Evolutionary conservation across 148 eudicot genomes (phyloP).

Genomic region (Spergularia marina): DNA sequence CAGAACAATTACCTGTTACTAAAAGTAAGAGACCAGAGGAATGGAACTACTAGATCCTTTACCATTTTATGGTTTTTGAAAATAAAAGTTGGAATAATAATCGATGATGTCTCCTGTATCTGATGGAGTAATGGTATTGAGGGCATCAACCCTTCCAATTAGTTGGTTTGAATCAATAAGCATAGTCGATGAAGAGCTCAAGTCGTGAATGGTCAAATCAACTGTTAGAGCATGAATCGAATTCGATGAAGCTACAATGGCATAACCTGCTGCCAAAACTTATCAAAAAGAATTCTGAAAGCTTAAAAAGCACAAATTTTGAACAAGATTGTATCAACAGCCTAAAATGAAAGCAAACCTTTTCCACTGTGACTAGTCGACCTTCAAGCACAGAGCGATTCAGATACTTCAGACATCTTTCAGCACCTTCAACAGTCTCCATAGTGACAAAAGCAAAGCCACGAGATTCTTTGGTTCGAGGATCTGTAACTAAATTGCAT

Average conservation of each 20-base stretch:
- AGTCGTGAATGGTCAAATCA: constrained; percentile 39
- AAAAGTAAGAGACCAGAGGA: constrained; percentile 17
- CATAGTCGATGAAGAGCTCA: constrained; percentile 52
- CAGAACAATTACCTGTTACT: constrained; percentile 3
- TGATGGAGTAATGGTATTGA: constrained; percentile 38
- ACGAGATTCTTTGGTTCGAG: constrained; percentile 70
- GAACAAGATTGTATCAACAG: constrained; percentile 1
- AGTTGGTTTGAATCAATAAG: constrained; percentile 44
- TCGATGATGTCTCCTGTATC: constrained; percentile 40
- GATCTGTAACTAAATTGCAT: constrained; percentile 68
- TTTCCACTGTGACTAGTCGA: constrained; percentile 64
- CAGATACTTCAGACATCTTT: constrained; percentile 63
- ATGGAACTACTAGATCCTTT: constrained; percentile 28
- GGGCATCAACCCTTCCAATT: constrained; percentile 47
- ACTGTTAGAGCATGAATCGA: constrained; percentile 49
- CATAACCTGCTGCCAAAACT: constrained; percentile 68
- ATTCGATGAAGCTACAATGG: constrained; percentile 56
- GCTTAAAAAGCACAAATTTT: constrained; percentile 9
- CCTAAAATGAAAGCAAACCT: constrained; percentile 37
- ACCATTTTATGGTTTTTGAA: constrained; percentile 37
- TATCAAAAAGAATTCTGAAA: constrained; percentile 36
- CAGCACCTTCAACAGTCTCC: constrained; percentile 64
- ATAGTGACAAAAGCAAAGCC: constrained; percentile 73
- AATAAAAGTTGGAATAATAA: constrained; percentile 34
- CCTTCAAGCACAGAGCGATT: constrained; percentile 79